These are phyloP conservation scores for Usnea hakonensis DNA, from an alignment of 495 filamentous ascomycete species.

Conservation along the genomic window DNA sequence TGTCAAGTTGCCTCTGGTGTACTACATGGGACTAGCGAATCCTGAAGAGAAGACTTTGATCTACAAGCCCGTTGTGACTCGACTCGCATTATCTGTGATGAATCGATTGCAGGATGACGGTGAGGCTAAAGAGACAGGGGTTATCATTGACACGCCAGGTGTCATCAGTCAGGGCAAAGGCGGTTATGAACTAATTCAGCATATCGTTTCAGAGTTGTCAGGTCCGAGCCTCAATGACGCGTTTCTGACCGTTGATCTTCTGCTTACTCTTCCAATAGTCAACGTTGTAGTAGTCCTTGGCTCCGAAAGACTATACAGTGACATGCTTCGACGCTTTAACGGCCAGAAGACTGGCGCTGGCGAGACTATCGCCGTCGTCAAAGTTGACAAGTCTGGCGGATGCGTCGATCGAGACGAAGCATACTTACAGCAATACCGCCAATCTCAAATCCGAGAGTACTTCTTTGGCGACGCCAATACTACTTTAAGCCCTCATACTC, in stretches of 20 bases:
- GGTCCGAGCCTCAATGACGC: slow-evolving; percentile 36
- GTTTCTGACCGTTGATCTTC: background rate
- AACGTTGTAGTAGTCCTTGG: slow-evolving; percentile 78
- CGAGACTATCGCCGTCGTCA: slow-evolving; percentile 64
- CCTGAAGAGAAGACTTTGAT: slow-evolving; percentile 66
- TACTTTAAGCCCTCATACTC: slow-evolving; percentile 77
- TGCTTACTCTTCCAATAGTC: slow-evolving; percentile 36
- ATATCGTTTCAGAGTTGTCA: slow-evolving; percentile 82
- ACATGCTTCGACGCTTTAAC: slow-evolving; percentile 66
- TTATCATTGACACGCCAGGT: slow-evolving; percentile 81
- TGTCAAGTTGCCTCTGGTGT: slow-evolving; percentile 88
- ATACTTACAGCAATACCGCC: slow-evolving; percentile 62
- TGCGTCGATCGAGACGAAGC: slow-evolving; percentile 71
- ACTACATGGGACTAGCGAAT: slow-evolving; percentile 70
- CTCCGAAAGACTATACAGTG: slow-evolving; percentile 70
- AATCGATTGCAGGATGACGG: slow-evolving; percentile 73
- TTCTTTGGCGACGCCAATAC: slow-evolving; percentile 79
- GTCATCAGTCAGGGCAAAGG: slow-evolving; percentile 53
- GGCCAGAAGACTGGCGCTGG: slow-evolving; percentile 52
- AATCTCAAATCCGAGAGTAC: slow-evolving; percentile 77
- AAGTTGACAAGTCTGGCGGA: slow-evolving; percentile 79
- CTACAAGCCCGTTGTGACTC: slow-evolving; percentile 65
- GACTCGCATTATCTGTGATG: slow-evolving; percentile 71
- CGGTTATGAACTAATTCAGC: slow-evolving; percentile 66
- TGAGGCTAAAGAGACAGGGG: slow-evolving; percentile 59